Conservation (phyloP, 805 yeast genomes). For the Lachancea dasiensis region DNA sequence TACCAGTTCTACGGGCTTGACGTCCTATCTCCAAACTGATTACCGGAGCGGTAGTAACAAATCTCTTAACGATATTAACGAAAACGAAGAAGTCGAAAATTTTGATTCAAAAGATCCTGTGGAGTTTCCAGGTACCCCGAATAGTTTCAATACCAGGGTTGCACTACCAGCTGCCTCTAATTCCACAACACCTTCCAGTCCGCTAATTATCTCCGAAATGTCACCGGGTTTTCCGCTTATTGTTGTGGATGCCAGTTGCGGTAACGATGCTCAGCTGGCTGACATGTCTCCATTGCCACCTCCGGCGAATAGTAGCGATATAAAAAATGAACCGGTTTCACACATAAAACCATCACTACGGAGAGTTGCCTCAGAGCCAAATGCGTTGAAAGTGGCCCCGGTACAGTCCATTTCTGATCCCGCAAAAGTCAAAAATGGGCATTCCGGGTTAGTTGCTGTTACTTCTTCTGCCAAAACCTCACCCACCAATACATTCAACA, state of each 20-base stretch:
- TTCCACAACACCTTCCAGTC: conserved; percentile 7
- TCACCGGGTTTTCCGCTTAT: no score
- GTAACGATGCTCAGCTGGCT: not conserved
- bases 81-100: conserved; percentile 27
- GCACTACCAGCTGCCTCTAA: conserved; percentile 2
- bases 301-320: conserved; percentile 1
- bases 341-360: conserved; percentile 40
- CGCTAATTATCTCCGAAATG: no score
- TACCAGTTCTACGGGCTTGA: conserved; percentile 9
- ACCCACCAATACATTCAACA: not conserved
- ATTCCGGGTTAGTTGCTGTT: not conserved
- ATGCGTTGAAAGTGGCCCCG: conserved; percentile 39
- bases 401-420: not conserved
- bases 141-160: not conserved
- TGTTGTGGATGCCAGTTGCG: conserved; percentile 6
- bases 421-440: not conserved
- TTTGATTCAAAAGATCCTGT: conserved; percentile 3
- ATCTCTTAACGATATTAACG: conserved; percentile 33
- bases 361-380: conserved; percentile 82
- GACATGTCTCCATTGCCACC: conserved; percentile 4
- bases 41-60: conserved; percentile 15
- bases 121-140: not conserved
- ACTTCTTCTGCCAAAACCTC: conserved; percentile 1
- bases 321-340: conserved; percentile 5
- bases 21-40: conserved; percentile 13